Percentiles rank a stretch among this genome's conserved stretches.
These are phyloP conservation scores for Physcomitrellopsis africana DNA, from an alignment of 225 moss, liverwort and hornwort species.

Conservation along the genomic window DNA sequence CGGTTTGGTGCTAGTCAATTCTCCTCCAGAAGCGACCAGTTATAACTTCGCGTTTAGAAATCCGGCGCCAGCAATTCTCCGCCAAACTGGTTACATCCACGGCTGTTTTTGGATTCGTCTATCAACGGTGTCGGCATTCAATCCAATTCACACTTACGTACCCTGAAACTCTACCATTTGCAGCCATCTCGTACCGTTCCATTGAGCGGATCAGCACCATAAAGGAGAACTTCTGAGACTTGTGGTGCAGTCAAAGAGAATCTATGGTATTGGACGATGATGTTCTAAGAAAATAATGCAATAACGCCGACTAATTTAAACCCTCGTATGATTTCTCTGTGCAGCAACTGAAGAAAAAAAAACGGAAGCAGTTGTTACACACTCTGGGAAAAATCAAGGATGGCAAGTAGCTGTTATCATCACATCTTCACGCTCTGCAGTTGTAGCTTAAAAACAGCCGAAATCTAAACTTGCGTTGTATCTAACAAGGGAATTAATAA, in stretches of 20 bases:
- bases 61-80: too few relatives aligned
- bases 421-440: not conserved
- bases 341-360: constrained; percentile 67
- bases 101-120: not conserved
- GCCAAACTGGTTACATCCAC: not conserved
- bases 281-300: too few relatives aligned
- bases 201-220: not conserved
- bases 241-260: not conserved
- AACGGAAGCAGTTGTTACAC: constrained; percentile 70
- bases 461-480: too few relatives aligned
- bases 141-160: not conserved
- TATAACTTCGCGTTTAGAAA: too few relatives aligned
- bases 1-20: too few relatives aligned
- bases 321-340: constrained; percentile 20
- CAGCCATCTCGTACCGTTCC: not conserved
- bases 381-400: constrained; percentile 81
- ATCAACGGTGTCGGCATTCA: not conserved
- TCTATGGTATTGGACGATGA: too few relatives aligned
- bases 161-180: not conserved
- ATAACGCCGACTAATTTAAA: too few relatives aligned
- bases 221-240: too few relatives aligned
- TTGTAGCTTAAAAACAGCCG: too few relatives aligned
- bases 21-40: too few relatives aligned
- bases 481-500: too few relatives aligned
- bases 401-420: constrained; percentile 39